phyloP scores from a whole-genome alignment of 2,329 filamentous ascomycete genomes.

The Cordyceps tenuipes region DNA sequence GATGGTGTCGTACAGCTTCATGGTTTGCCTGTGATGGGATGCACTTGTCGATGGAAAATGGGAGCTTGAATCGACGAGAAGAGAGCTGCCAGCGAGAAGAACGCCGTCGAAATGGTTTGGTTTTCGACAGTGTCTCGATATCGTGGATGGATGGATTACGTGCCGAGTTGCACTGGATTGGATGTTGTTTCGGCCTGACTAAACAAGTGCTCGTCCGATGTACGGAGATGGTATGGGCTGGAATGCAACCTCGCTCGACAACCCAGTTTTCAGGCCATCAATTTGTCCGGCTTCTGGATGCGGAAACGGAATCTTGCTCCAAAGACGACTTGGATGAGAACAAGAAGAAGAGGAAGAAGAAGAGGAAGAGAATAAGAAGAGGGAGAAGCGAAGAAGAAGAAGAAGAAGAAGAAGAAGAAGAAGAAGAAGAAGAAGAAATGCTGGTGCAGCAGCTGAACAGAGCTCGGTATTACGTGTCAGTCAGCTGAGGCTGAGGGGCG shows the following conservation, averaged over 20 bases:
- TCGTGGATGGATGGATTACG: background rate
- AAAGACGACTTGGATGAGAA: background rate
- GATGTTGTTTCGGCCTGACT: background rate
- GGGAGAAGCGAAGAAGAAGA: too few species aligned
- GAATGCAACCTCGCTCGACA: background rate
- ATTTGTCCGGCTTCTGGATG: accelerated
- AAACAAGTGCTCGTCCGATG: background rate
- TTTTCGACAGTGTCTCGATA: too few species aligned
- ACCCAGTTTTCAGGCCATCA: too few species aligned
- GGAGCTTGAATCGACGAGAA: background rate
- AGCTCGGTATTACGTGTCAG: background rate
- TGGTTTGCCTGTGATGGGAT: conserved; percentile 21
- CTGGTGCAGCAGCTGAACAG: background rate
- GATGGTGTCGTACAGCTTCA: conserved; percentile 54
- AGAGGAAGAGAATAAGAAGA: too few species aligned
- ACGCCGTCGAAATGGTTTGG: background rate
- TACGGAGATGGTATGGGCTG: background rate
- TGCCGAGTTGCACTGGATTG: too few species aligned
- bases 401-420: too few species aligned
- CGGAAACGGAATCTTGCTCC: background rate
- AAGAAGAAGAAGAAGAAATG: background rate
- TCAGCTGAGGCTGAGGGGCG: too few species aligned
- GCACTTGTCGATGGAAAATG: too few species aligned
- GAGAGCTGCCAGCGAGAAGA: background rate
- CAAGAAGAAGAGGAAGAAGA: too few species aligned